Evolutionary conservation across 371 early-diverging fungal genomes (phyloP).

Genomic region (Catenaria anguillulae): DNA sequence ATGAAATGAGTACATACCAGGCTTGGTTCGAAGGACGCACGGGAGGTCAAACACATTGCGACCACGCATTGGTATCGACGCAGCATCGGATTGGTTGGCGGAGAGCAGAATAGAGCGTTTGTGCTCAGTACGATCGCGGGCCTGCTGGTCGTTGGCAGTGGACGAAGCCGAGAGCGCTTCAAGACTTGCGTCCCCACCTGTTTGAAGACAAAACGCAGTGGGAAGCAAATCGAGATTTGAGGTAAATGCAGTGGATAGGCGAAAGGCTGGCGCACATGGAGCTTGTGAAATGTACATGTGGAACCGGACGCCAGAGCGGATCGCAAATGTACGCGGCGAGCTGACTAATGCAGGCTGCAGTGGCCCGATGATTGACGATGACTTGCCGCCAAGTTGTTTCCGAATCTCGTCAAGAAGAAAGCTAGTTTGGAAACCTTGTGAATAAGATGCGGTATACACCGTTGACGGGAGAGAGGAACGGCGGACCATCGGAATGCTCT

Average conservation of each 20-base stretch:
- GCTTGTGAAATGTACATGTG: slow-evolving; percentile 1
- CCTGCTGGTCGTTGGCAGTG: not conserved
- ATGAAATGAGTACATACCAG: slow-evolving; percentile 17
- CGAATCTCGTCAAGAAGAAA: not conserved
- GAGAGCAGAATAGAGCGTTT: too few relatives aligned
- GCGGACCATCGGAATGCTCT: not conserved
- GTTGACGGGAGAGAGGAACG: not conserved
- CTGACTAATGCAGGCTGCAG: not conserved
- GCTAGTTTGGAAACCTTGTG: not conserved
- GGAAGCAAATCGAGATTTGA: too few relatives aligned
- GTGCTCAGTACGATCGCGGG: not conserved
- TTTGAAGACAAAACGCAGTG: not conserved
- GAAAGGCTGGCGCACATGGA: not conserved
- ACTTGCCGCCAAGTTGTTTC: not conserved
- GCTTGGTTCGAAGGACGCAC: slow-evolving; percentile 60
- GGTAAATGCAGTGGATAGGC: not conserved
- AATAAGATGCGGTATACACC: not conserved
- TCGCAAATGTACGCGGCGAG: not conserved
- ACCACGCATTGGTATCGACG: not conserved
- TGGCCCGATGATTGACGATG: not conserved
- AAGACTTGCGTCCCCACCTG: not conserved
- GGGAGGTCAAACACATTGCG: slow-evolving; percentile 23
- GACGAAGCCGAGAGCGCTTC: not conserved
- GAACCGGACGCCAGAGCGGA: not conserved
- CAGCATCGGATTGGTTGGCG: not conserved